These are phyloP conservation scores for Perkinsus marinus DNA, from an alignment of 169 alveolate genomes.

Conservation along the genomic window DNA sequence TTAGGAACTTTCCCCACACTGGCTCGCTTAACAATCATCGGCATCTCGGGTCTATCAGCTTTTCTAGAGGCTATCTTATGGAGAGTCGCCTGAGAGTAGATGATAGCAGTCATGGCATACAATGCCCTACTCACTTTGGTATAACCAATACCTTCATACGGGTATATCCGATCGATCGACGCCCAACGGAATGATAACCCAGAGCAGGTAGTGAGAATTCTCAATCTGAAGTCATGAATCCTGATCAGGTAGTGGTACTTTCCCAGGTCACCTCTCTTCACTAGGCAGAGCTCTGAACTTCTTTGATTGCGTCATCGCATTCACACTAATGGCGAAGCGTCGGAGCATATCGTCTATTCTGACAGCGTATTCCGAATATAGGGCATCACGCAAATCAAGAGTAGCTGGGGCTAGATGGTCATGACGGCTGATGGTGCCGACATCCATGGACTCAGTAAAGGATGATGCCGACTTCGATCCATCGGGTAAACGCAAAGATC, in stretches of 20 bases:
- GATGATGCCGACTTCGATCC: neutral
- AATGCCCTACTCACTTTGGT: neutral
- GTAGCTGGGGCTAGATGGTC: neutral
- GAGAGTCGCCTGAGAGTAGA: neutral
- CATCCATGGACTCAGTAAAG: neutral
- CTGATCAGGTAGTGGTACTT: neutral
- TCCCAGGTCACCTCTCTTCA: neutral
- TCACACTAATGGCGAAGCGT: neutral
- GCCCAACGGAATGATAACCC: neutral
- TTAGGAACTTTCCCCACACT: neutral
- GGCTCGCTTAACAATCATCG: neutral
- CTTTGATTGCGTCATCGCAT: neutral
- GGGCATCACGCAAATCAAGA: neutral
- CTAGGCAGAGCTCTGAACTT: neutral
- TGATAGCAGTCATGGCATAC: neutral
- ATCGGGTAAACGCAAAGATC: neutral
- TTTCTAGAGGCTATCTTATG: neutral
- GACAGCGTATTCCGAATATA: neutral
- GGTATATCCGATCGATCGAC: neutral
- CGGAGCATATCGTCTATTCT: neutral
- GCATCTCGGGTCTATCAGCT: neutral
- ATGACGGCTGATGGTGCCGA: neutral
- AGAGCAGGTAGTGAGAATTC: neutral
- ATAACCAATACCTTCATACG: neutral
- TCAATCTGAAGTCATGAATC: neutral